These are phyloP conservation scores for Stenocarpella maydis DNA, from an alignment of 2,329 filamentous ascomycete genomes.

Conservation along the genomic window DNA sequence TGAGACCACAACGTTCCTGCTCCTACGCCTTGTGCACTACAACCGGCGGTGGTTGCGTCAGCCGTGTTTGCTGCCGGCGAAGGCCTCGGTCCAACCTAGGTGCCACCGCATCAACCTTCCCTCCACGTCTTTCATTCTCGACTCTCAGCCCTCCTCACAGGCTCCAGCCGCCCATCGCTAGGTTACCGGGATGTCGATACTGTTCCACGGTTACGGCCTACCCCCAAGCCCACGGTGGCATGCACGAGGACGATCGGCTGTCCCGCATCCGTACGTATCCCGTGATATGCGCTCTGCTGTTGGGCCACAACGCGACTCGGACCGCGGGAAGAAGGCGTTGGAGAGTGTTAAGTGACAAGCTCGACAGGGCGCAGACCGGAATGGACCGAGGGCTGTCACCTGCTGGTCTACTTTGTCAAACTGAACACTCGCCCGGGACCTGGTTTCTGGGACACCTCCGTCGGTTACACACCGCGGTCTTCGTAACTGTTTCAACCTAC, in stretches of 20 bases:
- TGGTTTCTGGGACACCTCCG: conserved; percentile 7
- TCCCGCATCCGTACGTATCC: conserved; percentile 7
- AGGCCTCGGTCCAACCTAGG: neutral
- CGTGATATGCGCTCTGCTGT: conserved; percentile 21
- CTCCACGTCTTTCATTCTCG: neutral
- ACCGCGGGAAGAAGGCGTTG: neutral
- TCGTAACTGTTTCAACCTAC: neutral
- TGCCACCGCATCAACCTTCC: conserved; percentile 10
- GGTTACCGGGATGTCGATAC: conserved; percentile 12
- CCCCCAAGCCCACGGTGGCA: neutral
- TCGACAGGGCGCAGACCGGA: conserved; percentile 5
- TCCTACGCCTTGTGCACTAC: conserved; percentile 21
- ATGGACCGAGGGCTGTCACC: conserved; percentile 11
- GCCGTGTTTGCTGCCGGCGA: conserved; percentile 17
- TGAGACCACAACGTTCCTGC: conserved; percentile 8
- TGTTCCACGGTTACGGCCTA: neutral
- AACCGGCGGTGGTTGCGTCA: neutral
- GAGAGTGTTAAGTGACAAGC: conserved; percentile 1
- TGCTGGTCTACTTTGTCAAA: neutral
- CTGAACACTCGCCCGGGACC: conserved; percentile 18
- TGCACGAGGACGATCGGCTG: conserved; percentile 13
- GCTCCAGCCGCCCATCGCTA: neutral
- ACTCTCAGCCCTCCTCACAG: neutral
- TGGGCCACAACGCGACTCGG: conserved; percentile 11
- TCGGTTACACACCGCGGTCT: neutral